phyloP scores from a whole-genome alignment of 1,139 yeast genomes.

The Pichia sp. region DNA sequence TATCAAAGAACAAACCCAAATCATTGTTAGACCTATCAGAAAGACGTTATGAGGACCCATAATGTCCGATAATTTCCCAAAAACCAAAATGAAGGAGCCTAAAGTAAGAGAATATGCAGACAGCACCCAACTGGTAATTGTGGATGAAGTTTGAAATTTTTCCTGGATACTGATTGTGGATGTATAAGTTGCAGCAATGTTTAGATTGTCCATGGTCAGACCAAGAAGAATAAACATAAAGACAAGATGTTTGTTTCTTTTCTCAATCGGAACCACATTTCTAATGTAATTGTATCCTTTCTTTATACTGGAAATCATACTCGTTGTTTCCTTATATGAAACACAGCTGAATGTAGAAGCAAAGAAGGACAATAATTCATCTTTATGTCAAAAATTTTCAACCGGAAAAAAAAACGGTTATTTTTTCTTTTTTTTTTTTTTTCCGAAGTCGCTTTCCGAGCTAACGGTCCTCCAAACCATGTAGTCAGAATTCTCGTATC shows the following conservation, averaged over 20 bases:
- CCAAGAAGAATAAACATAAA: slow-evolving; percentile 13
- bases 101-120: slow-evolving; percentile 31
- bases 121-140: slow-evolving; percentile 28
- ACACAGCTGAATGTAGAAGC: no score
- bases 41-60: slow-evolving; percentile 28
- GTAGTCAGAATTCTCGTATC: no score
- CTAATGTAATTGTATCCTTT: no score
- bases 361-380: no score
- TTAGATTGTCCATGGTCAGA: slow-evolving; percentile 23
- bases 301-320: no score
- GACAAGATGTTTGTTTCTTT: slow-evolving; percentile 13
- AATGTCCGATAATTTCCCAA: slow-evolving; percentile 31
- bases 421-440: no score
- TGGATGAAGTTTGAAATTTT: slow-evolving; percentile 20
- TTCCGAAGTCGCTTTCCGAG: no score
- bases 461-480: no score
- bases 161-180: slow-evolving; percentile 19
- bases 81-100: slow-evolving; percentile 29
- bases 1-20: slow-evolving; percentile 25
- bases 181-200: slow-evolving; percentile 25
- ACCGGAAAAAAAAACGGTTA: no score
- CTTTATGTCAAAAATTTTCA: no score
- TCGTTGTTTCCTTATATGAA: no score
- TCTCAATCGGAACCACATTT: slow-evolving; percentile 13
- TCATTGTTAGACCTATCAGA: slow-evolving; percentile 13